A percentile compares a stretch with the other conserved stretches of the same genome.
phyloP scores from a whole-genome alignment of 352 stramenopile species.

The Saprolegnia diclina region DNA sequence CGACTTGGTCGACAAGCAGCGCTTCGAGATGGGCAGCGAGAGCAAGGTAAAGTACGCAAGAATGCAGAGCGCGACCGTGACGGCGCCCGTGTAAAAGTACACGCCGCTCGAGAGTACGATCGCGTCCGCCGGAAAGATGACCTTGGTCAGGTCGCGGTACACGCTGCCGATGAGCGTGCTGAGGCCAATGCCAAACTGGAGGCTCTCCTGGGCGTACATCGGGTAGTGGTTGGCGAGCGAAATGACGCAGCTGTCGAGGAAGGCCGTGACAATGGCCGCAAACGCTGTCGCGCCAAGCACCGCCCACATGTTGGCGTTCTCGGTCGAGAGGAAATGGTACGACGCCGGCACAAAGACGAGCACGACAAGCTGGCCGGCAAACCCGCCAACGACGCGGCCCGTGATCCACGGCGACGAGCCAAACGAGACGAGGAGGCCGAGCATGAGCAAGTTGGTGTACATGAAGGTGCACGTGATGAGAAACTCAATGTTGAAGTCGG shows the following conservation, averaged over 20 bases:
- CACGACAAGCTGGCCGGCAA: slow-evolving; percentile 61
- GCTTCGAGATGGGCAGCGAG: slow-evolving; percentile 47
- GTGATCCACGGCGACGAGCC: slow-evolving; percentile 60
- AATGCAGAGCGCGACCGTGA: slow-evolving; percentile 77
- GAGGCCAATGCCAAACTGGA: slow-evolving; percentile 75
- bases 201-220: slow-evolving; percentile 66
- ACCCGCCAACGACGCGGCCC: slow-evolving; percentile 70
- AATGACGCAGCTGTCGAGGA: slow-evolving; percentile 81
- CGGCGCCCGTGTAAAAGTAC: slow-evolving; percentile 76
- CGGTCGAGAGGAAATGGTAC: slow-evolving; percentile 63
- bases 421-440: slow-evolving; percentile 60
- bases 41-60: slow-evolving; percentile 65
- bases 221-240: slow-evolving; percentile 77
- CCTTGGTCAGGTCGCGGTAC: slow-evolving; percentile 77
- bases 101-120: slow-evolving; percentile 65
- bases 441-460: slow-evolving; percentile 72
- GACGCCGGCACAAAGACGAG: slow-evolving; percentile 70
- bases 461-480: slow-evolving; percentile 77
- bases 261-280: slow-evolving; percentile 65
- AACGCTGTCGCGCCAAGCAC: slow-evolving; percentile 60
- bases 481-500: slow-evolving; percentile 85
- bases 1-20: slow-evolving; percentile 51
- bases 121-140: slow-evolving; percentile 56
- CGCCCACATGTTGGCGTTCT: slow-evolving; percentile 56
- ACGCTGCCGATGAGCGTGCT: slow-evolving; percentile 77